Evolutionary conservation across 2,329 filamentous ascomycete species (phyloP).

Genomic region (Claviceps sp.): DNA sequence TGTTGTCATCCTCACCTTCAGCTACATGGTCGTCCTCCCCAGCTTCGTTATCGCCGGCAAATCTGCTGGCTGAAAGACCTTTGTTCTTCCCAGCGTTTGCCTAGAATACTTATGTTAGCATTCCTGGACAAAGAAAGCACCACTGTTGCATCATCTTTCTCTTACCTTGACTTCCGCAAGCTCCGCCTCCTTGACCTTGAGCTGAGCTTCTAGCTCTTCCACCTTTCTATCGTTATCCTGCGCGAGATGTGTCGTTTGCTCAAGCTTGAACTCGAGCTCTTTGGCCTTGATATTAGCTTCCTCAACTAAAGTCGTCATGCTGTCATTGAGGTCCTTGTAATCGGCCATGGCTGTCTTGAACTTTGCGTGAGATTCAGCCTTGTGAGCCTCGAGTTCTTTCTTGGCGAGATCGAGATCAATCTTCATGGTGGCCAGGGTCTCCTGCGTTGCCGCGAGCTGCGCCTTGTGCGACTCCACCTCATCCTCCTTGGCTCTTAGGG

Average conservation of each 20-base stretch:
- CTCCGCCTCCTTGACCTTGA: constrained; percentile 52
- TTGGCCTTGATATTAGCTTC: constrained; percentile 42
- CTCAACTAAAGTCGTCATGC: constrained; percentile 45
- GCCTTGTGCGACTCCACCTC: constrained; percentile 21
- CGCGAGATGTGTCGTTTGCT: constrained; percentile 30
- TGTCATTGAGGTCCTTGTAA: constrained; percentile 50
- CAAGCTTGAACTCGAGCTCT: constrained; percentile 35
- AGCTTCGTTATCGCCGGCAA: constrained; percentile 27
- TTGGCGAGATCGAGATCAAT: constrained; percentile 34
- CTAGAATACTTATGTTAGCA: constrained; percentile 15
- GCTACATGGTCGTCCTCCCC: constrained; percentile 24
- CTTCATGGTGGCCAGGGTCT: constrained; percentile 16
- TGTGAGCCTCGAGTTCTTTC: constrained; percentile 40
- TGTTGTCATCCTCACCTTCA: constrained; percentile 46
- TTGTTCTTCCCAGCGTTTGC: constrained; percentile 32
- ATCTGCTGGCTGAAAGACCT: constrained; percentile 42
- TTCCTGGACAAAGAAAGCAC: not conserved
- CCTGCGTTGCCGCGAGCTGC: constrained; percentile 24
- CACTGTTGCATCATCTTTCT: not conserved
- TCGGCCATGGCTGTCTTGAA: constrained; percentile 44
- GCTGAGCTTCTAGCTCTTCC: constrained; percentile 37
- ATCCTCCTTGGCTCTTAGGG: constrained; percentile 22
- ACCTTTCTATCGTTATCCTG: constrained; percentile 34
- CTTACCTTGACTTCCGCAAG: constrained; percentile 45
- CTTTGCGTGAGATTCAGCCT: constrained; percentile 36